Percentiles rank a stretch among this genome's conserved stretches.
Conservation (phyloP, 805 yeast species). For the Zygotorulaspora chibaensis region DNA sequence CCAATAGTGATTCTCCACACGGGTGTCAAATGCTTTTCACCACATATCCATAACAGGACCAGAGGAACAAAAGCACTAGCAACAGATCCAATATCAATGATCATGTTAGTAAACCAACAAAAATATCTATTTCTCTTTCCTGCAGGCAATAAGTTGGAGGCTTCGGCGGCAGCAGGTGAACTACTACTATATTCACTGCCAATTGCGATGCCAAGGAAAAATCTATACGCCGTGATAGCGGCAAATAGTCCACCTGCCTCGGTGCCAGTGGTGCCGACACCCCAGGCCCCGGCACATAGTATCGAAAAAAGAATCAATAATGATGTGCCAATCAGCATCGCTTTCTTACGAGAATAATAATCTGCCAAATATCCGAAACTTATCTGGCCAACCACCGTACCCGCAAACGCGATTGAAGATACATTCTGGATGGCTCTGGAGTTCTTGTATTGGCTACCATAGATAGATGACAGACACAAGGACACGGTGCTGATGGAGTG, state of each 20-base stretch:
- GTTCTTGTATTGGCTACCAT: constrained; percentile 55
- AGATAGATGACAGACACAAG: constrained; percentile 63
- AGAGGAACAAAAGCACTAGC: constrained; percentile 79
- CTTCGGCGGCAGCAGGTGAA: constrained; percentile 90
- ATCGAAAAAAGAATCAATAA: constrained; percentile 75
- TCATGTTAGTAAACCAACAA: constrained; percentile 79
- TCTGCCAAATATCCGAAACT: constrained; percentile 79
- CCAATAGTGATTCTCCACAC: constrained; percentile 93
- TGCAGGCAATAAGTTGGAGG: constrained; percentile 69
- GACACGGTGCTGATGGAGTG: constrained; percentile 79
- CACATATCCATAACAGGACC: constrained; percentile 80
- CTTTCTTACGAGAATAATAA: constrained; percentile 70
- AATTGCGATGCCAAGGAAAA: constrained; percentile 84
- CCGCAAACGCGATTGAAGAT: constrained; percentile 84
- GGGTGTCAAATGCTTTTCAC: constrained; percentile 61
- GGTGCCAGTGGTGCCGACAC: constrained; percentile 50
- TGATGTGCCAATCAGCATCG: constrained; percentile 75
- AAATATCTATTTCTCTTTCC: constrained; percentile 88
- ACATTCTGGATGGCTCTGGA: constrained; percentile 76
- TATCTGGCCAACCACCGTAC: constrained; percentile 85
- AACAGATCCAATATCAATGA: constrained; percentile 87
- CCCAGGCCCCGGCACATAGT: constrained; percentile 85
- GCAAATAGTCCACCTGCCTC: constrained; percentile 70
- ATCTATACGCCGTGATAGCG: constrained; percentile 78
- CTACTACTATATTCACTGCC: constrained; percentile 96